Conservation (phyloP, 169 alveolate species). For the Plasmodium vivax region DNA sequence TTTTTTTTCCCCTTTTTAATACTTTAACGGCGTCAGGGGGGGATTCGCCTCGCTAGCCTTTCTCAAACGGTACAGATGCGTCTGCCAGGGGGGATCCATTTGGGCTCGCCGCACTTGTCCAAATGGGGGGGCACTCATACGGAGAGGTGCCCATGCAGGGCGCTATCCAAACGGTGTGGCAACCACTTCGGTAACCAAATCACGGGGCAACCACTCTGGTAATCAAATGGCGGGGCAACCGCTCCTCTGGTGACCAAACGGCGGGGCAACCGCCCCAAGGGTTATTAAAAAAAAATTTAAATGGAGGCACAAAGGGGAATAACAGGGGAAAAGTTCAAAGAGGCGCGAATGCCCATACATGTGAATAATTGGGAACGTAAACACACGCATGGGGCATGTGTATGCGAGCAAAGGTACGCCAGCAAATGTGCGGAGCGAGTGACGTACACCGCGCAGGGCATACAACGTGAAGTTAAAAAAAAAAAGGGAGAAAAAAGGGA, state of each 20-base stretch:
- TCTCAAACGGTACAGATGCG: conserved; percentile 44
- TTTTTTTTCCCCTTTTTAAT: background rate
- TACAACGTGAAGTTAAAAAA: background rate
- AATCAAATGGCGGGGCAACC: background rate
- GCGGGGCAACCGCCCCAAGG: background rate
- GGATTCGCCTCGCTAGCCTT: background rate
- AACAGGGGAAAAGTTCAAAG: background rate
- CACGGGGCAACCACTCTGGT: background rate
- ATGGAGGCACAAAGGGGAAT: background rate
- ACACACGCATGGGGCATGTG: background rate
- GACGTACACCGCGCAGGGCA: background rate
- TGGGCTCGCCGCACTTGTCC: background rate
- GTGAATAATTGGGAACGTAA: background rate
- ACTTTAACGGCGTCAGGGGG: conserved; percentile 22
- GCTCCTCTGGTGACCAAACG: background rate
- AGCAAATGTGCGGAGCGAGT: background rate
- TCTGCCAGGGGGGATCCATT: conserved; percentile 7
- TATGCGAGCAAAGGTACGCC: background rate
- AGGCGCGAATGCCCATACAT: background rate
- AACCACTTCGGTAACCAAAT: background rate
- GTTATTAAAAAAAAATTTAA: background rate
- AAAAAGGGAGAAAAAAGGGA: background rate
- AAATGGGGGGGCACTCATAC: background rate
- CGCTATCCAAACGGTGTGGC: background rate
- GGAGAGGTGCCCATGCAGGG: background rate